Conservation (phyloP, 345 rosid genomes). For the Linum tenue region DNA sequence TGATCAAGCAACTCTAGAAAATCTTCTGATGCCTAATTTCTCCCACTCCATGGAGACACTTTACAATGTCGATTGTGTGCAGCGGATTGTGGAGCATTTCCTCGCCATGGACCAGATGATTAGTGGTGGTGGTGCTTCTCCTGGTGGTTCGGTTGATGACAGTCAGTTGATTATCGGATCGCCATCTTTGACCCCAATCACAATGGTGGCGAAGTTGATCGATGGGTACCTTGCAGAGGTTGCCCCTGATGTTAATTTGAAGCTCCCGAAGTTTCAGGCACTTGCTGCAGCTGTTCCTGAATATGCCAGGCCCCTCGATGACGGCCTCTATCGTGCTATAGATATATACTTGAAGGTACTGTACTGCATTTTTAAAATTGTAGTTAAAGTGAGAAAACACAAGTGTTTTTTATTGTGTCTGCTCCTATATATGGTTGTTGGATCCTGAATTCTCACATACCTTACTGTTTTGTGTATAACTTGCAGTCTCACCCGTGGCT, state of each 20-base stretch:
- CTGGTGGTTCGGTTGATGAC: slow-evolving; percentile 58
- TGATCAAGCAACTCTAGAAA: slow-evolving; percentile 86
- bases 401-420: too few relatives aligned
- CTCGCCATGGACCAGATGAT: slow-evolving; percentile 69
- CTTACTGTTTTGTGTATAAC: slow-evolving; percentile 8
- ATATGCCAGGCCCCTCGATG: slow-evolving; percentile 78
- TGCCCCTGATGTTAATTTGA: slow-evolving; percentile 87
- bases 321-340: slow-evolving; percentile 89
- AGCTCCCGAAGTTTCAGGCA: slow-evolving; percentile 88
- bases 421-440: background rate
- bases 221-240: slow-evolving; percentile 98
- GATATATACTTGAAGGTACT: slow-evolving; percentile 91
- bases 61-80: slow-evolving; percentile 84
- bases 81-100: slow-evolving; percentile 75
- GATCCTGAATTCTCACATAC: slow-evolving; percentile 1
- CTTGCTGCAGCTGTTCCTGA: slow-evolving; percentile 90
- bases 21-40: slow-evolving; percentile 89
- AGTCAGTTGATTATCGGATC: slow-evolving; percentile 64
- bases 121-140: slow-evolving; percentile 80
- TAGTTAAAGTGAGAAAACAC: too few relatives aligned
- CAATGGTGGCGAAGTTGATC: slow-evolving; percentile 83
- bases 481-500: slow-evolving; percentile 96
- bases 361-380: background rate
- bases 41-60: slow-evolving; percentile 84
- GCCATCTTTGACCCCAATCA: slow-evolving; percentile 70